Conservation (phyloP, 345 rosid species). For the Citrus cavaleriei region DNA sequence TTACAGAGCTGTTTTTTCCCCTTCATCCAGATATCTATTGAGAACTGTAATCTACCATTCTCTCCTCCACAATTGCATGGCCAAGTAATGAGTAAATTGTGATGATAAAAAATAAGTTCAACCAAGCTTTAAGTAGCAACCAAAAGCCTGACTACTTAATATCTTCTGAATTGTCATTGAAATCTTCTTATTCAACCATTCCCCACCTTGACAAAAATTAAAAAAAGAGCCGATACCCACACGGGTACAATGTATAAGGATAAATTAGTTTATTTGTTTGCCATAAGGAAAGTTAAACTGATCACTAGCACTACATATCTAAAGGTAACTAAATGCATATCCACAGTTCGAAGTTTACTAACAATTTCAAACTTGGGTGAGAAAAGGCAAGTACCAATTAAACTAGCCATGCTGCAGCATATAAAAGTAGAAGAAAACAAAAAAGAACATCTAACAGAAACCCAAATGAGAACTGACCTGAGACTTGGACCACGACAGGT, state of each 20-base stretch:
- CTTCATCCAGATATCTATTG: not conserved
- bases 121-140: not conserved
- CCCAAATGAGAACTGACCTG: constrained; percentile 52
- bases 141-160: not conserved
- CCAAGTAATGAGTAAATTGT: not conserved
- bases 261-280: not conserved
- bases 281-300: not conserved
- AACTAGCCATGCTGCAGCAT: not conserved
- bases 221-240: not conserved
- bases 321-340: not conserved
- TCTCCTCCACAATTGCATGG: not conserved
- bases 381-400: not conserved
- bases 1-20: not conserved
- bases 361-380: not conserved
- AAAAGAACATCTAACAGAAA: not conserved
- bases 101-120: not conserved
- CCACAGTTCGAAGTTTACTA: not conserved
- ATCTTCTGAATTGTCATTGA: not conserved
- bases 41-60: not conserved
- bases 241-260: not conserved
- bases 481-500: constrained; percentile 98
- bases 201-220: not conserved
- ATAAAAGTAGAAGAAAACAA: not conserved
- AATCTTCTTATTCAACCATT: not conserved
- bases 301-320: not conserved